Percentiles rank a stretch among this genome's conserved stretches.
Conservation (phyloP, 169 alveolate genomes). For the Condylostoma magnum region DNA sequence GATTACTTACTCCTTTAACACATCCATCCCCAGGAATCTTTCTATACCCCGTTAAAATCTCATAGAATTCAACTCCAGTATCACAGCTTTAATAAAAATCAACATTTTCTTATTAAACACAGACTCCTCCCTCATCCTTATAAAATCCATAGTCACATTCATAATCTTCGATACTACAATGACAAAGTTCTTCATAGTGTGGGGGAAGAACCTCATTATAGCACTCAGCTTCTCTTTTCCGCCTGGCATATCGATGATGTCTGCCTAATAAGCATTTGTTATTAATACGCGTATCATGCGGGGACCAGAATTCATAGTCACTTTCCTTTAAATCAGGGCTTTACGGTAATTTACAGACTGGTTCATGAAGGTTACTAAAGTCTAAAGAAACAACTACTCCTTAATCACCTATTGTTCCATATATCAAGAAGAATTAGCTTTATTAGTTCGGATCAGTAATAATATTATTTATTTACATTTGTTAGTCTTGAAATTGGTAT, state of each 20-base stretch:
- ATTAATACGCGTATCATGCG: constrained; percentile 56
- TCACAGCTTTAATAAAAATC: constrained; percentile 7
- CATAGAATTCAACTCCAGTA: constrained; percentile 39
- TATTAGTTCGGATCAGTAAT: constrained; percentile 65
- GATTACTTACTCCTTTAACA: constrained; percentile 48
- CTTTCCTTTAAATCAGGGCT: constrained; percentile 50
- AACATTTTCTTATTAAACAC: constrained; percentile 25
- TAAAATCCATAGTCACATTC: constrained; percentile 76
- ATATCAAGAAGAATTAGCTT: constrained; percentile 51
- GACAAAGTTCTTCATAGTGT: constrained; percentile 31
- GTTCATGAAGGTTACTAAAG: constrained; percentile 57
- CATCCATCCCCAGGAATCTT: constrained; percentile 67
- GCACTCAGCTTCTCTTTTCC: constrained; percentile 64
- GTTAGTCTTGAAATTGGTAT: constrained; percentile 13
- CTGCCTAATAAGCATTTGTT: constrained; percentile 59
- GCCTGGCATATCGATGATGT: constrained; percentile 57
- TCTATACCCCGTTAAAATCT: constrained; percentile 68
- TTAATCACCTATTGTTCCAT: constrained; percentile 39
- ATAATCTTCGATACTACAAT: constrained; percentile 63
- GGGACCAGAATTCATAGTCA: constrained; percentile 78
- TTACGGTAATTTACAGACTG: constrained; percentile 58
- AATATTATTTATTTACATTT: constrained; percentile 54
- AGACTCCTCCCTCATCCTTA: constrained; percentile 28
- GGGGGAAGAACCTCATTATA: constrained; percentile 57
- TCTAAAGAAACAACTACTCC: constrained; percentile 51